Evolutionary conservation across 1,284 basidiomycete species (phyloP).

Genomic region (Phylloboletellus chloephorus): DNA sequence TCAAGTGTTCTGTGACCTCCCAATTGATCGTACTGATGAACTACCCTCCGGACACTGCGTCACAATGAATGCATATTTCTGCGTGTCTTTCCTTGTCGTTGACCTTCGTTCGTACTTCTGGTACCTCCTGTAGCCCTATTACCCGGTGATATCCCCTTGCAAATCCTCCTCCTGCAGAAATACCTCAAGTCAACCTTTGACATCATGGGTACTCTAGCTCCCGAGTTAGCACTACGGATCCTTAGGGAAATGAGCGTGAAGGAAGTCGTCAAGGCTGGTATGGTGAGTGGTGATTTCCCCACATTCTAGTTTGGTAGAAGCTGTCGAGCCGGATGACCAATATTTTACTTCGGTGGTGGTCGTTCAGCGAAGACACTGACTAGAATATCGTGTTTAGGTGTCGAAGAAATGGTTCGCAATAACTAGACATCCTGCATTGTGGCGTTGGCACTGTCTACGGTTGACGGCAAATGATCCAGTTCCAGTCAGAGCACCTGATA

Average conservation of each 20-base stretch:
- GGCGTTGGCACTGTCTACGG: slow-evolving; percentile 70
- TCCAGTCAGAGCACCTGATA: slow-evolving; percentile 54
- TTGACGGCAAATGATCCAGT: slow-evolving; percentile 73
- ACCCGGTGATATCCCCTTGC: slow-evolving; percentile 72
- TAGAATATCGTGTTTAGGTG: slow-evolving; percentile 41
- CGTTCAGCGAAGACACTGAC: slow-evolving; percentile 12
- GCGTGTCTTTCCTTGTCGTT: not conserved
- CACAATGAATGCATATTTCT: not conserved
- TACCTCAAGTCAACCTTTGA: slow-evolving; percentile 79
- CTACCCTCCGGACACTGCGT: not conserved
- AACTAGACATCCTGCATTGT: slow-evolving; percentile 67
- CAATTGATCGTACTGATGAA: slow-evolving; percentile 2
- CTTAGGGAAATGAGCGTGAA: slow-evolving; percentile 60
- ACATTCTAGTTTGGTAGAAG: not conserved
- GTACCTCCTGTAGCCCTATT: slow-evolving; percentile 45
- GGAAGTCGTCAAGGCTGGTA: slow-evolving; percentile 58
- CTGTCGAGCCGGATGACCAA: not conserved
- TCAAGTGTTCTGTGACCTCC: not conserved
- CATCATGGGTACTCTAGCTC: slow-evolving; percentile 68
- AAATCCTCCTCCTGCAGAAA: slow-evolving; percentile 76
- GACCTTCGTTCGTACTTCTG: not conserved
- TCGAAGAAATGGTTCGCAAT: slow-evolving; percentile 71
- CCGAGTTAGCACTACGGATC: slow-evolving; percentile 60
- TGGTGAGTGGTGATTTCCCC: slow-evolving; percentile 35
- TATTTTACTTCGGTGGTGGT: slow-evolving; percentile 1